Base-by-base conservation (phyloP, 371 early-diverging fungal species). In the Mucor lusitanicus region DNA sequence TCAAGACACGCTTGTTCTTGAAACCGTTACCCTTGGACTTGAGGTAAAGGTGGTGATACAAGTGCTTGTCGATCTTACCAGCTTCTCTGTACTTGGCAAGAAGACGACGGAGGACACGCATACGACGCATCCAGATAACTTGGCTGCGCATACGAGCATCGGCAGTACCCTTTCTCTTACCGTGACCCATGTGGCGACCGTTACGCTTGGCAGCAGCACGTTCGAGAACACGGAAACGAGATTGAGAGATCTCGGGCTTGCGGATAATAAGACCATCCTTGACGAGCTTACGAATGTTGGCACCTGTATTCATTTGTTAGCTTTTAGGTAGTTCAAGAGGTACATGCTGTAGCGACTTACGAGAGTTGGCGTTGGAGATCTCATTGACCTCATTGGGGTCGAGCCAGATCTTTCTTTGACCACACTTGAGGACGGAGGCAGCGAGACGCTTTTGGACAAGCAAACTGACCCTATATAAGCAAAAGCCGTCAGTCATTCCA, bases 11-110 rank as follows among this genome's bases (percentile, higher is more conserved):
- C 94, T 97, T 97, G 97, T 97, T 99, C 96, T 99, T 99, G 94
- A 99, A 99, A 72, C 97, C 95, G 89, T 99, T 99, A 94, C 99
- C 99, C 96, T 99, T 99, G 74, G 97, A 87, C 91, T 99, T 99
- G 79, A 97, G 84, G 93, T 99, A 99, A 62, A 99, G 91, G 76
- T 82, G 85, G 88, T 96, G 97, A 93, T 99, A 98, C 73, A 99
- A 87, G 90, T 97, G 98, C 84, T 93, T 90, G 91, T 99, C 96
- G 82, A 99, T 98, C 91, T 99, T 97, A 78, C 95, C 96, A 69
- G 93, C 85, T 80, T 95, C 97, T 69, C 99, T 90, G 94, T 99
- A 97, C 88, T 97, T 97, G 91, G 95, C 92, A 70, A 99, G 91
- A 55, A 97, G 88, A 71, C 94, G 94, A 82, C 99, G 95, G 78